Evolutionary conservation across 2,329 filamentous ascomycete species (phyloP).

Genomic region (Alternaria consortialis): DNA sequence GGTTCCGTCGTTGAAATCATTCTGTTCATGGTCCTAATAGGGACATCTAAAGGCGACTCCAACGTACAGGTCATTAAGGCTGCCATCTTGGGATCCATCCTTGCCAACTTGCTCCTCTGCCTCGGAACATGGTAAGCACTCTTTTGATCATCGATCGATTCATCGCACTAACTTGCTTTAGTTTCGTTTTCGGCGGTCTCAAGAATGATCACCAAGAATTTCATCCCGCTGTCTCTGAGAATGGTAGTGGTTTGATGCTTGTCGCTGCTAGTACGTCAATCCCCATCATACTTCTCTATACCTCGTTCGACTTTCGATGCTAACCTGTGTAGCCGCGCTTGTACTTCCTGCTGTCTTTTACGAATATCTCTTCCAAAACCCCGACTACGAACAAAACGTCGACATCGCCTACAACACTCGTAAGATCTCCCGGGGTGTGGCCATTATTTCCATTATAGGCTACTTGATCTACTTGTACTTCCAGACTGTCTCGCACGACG

Average conservation of each 20-base stretch:
- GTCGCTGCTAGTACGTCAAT: slow-evolving; percentile 70
- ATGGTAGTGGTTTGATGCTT: slow-evolving; percentile 77
- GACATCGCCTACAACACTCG: slow-evolving; percentile 66
- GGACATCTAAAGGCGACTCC: slow-evolving; percentile 52
- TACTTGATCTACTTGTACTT: slow-evolving; percentile 71
- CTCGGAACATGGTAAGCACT: slow-evolving; percentile 69
- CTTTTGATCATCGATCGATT: background rate
- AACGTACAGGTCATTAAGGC: slow-evolving; percentile 78
- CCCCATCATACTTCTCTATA: no score
- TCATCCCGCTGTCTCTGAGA: slow-evolving; percentile 78
- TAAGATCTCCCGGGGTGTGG: slow-evolving; percentile 74
- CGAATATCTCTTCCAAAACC: slow-evolving; percentile 48
- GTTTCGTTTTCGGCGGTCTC: slow-evolving; percentile 78
- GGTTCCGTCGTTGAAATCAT: slow-evolving; percentile 84
- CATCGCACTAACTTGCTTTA: background rate
- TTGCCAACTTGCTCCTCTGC: slow-evolving; percentile 83
- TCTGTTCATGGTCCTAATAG: slow-evolving; percentile 79
- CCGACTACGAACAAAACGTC: slow-evolving; percentile 40
- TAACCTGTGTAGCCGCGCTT: slow-evolving; percentile 53
- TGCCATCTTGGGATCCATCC: slow-evolving; percentile 82
- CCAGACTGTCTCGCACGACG: slow-evolving; percentile 79
- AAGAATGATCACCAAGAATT: slow-evolving; percentile 74
- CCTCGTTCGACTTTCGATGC: slow-evolving; percentile 20
- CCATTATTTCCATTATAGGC: slow-evolving; percentile 74
- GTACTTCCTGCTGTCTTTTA: slow-evolving; percentile 64